These are phyloP conservation scores for Lactifluus volemus DNA, from an alignment of 768 basidiomycete genomes.

Conservation along the genomic window DNA sequence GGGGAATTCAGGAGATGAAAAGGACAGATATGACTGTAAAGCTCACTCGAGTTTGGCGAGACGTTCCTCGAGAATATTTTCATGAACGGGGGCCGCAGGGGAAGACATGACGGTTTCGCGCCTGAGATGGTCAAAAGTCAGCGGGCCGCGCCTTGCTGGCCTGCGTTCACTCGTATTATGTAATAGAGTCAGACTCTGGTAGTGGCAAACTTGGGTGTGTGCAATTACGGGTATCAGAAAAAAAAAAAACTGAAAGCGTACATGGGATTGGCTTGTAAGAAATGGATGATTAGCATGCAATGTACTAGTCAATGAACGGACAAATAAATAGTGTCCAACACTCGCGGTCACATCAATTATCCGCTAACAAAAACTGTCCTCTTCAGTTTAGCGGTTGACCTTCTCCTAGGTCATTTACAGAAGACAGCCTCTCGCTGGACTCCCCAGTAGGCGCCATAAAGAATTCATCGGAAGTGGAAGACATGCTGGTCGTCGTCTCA, in stretches of 20 bases:
- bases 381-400: conserved; percentile 42
- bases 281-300: conserved; percentile 18
- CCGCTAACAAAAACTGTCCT: conserved; percentile 24
- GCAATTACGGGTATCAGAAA: conserved; percentile 16
- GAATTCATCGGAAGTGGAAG: neutral
- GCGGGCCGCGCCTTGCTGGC: neutral
- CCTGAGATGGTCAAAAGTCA: neutral
- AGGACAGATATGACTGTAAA: neutral
- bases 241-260: conserved; percentile 5
- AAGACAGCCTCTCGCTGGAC: neutral
- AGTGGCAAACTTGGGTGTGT: neutral
- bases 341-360: conserved; percentile 6
- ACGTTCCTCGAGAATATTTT: conserved; percentile 7
- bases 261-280: conserved; percentile 9
- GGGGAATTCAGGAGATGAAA: neutral
- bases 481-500: neutral
- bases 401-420: conserved; percentile 41
- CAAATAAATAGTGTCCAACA: conserved; percentile 19
- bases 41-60: conserved; percentile 19
- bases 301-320: conserved; percentile 16
- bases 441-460: neutral
- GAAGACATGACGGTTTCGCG: conserved; percentile 4
- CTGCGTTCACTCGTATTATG: conserved; percentile 1
- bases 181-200: neutral
- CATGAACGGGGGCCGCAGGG: neutral